Percentiles rank a stretch among this genome's conserved stretches.
Evolutionary conservation across 805 yeast genomes (phyloP).

Genomic region (Candida ficus): DNA sequence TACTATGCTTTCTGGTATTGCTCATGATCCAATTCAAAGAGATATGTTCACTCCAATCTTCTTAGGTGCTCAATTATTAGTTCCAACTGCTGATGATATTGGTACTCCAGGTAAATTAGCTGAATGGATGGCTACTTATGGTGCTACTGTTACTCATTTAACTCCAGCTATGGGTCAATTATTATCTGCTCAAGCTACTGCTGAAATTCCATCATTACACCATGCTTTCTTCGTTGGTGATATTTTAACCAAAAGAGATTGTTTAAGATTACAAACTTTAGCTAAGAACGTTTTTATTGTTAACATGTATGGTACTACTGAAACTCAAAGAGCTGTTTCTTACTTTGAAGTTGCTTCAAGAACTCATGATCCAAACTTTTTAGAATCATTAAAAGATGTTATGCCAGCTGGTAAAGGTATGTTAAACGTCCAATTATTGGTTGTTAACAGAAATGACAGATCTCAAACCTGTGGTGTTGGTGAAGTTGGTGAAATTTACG

Average conservation of each 20-base stretch:
- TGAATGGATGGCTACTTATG: slow-evolving; percentile 90
- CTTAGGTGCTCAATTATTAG: slow-evolving; percentile 86
- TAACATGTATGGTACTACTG: slow-evolving; percentile 99
- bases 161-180: slow-evolving; percentile 99
- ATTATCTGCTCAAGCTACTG: slow-evolving; percentile 89
- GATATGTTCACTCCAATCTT: slow-evolving; percentile 98
- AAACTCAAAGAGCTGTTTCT: slow-evolving; percentile 97
- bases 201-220: slow-evolving; percentile 78
- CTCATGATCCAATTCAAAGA: slow-evolving; percentile 98
- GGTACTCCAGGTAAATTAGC: slow-evolving; percentile 98
- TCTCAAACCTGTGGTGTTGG: slow-evolving; percentile 96
- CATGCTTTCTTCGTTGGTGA: slow-evolving; percentile 99
- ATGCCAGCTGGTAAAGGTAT: slow-evolving; percentile 99
- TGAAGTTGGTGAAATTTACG: slow-evolving; percentile 97
- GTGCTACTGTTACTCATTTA: slow-evolving; percentile 93
- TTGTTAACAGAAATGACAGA: slow-evolving; percentile 85
- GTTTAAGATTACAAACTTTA: slow-evolving; percentile 83
- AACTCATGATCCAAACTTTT: slow-evolving; percentile 60
- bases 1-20: slow-evolving; percentile 98
- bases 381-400: slow-evolving; percentile 83
- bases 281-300: slow-evolving; percentile 88
- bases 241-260: slow-evolving; percentile 94
- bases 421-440: slow-evolving; percentile 89
- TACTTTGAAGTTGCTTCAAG: slow-evolving; percentile 83
- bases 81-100: slow-evolving; percentile 95